Conservation (phyloP, 2,329 filamentous ascomycete genomes). For the Ophiostoma ips region DNA sequence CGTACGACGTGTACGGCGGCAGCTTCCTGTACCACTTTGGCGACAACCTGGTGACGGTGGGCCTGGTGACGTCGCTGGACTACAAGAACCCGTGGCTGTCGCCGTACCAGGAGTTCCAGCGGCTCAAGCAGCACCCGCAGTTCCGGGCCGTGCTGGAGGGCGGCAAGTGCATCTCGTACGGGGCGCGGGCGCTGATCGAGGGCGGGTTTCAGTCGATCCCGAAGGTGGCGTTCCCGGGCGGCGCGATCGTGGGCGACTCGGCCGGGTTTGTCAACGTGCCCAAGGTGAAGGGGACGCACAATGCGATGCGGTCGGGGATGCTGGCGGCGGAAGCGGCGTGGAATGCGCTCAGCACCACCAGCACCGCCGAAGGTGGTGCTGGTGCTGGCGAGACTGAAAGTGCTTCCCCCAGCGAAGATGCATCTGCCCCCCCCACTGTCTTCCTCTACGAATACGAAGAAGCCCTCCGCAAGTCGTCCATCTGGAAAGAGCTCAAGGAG, state of each 20-base stretch:
- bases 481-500: slow-evolving; percentile 89
- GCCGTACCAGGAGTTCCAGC: slow-evolving; percentile 93
- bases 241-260: slow-evolving; percentile 88
- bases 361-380: slow-evolving; percentile 9
- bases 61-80: slow-evolving; percentile 84
- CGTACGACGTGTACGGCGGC: slow-evolving; percentile 82
- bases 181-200: slow-evolving; percentile 79
- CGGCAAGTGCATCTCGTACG: slow-evolving; percentile 95
- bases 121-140: slow-evolving; percentile 94
- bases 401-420: background rate
- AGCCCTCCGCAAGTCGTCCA: slow-evolving; percentile 65
- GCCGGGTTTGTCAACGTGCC: slow-evolving; percentile 95
- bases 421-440: slow-evolving; percentile 34
- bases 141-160: slow-evolving; percentile 81
- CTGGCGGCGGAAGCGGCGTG: slow-evolving; percentile 85
- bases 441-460: slow-evolving; percentile 95
- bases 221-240: slow-evolving; percentile 90
- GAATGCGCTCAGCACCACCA: slow-evolving; percentile 45
- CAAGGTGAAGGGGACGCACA: slow-evolving; percentile 97
- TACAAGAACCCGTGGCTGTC: slow-evolving; percentile 95
- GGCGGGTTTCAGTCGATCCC: slow-evolving; percentile 97
- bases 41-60: slow-evolving; percentile 86
- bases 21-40: slow-evolving; percentile 99
- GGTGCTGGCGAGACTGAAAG: background rate
- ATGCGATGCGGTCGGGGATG: slow-evolving; percentile 96